These are phyloP conservation scores for Xylaria sp. DNA, from an alignment of 2,329 filamentous ascomycete species.

Conservation along the genomic window DNA sequence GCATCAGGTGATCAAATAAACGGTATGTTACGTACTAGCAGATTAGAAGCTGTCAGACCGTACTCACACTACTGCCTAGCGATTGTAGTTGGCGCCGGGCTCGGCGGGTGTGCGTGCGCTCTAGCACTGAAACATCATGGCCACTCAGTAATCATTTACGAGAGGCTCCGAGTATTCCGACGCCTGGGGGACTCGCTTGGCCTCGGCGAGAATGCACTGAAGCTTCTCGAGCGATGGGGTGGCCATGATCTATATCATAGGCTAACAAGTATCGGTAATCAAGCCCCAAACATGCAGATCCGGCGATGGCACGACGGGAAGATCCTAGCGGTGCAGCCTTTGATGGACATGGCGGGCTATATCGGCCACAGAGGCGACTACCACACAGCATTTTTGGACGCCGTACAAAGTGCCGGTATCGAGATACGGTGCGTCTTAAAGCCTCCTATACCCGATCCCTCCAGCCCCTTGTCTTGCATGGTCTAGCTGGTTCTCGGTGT, in stretches of 20 bases:
- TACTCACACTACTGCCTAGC: conserved; percentile 45
- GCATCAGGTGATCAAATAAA: conserved; percentile 17
- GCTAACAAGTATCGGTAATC: conserved; percentile 58
- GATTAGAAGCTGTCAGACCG: background rate
- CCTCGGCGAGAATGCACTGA: conserved; percentile 59
- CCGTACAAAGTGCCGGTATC: conserved; percentile 53
- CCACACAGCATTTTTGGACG: conserved; percentile 54
- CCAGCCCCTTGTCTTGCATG: too few relatives aligned
- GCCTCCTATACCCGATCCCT: too few relatives aligned
- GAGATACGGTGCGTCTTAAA: too few relatives aligned
- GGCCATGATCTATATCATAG: conserved; percentile 50
- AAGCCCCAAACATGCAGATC: conserved; percentile 59
- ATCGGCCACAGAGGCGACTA: conserved; percentile 59
- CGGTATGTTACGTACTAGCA: conserved; percentile 12
- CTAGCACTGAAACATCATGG: conserved; percentile 59
- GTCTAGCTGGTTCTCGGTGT: too few relatives aligned
- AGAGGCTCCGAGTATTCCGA: conserved; percentile 56
- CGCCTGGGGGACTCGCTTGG: conserved; percentile 59
- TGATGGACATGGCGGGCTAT: conserved; percentile 62
- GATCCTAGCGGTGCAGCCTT: conserved; percentile 57
- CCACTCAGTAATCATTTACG: conserved; percentile 55
- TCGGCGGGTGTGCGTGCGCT: conserved; percentile 61
- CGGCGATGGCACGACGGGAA: conserved; percentile 59
- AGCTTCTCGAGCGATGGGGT: conserved; percentile 57
- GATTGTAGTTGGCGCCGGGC: conserved; percentile 60